These are phyloP conservation scores for Coemansia sp. DNA, from an alignment of 192 early-diverging fungal species.

Conservation along the genomic window DNA sequence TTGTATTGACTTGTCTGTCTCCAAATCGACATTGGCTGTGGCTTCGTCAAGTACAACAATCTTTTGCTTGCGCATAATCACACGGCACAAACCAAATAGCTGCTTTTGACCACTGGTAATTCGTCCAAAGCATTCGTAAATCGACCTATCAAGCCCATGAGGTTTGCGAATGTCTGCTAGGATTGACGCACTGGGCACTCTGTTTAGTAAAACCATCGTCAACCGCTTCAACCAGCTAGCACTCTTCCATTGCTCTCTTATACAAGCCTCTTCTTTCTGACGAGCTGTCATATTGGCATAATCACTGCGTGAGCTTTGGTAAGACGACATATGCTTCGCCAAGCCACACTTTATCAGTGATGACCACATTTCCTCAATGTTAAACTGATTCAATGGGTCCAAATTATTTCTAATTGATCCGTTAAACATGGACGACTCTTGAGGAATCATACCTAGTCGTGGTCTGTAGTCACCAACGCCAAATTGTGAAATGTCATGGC, in stretches of 20 bases:
- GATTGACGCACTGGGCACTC: not conserved
- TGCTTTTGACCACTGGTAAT: slow-evolving; percentile 59
- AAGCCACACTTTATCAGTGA: slow-evolving; percentile 20
- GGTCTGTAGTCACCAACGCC: slow-evolving; percentile 68
- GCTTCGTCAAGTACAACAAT: slow-evolving; percentile 69
- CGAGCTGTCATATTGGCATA: not conserved
- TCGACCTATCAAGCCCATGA: not conserved
- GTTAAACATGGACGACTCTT: slow-evolving; percentile 68
- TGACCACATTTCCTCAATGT: slow-evolving; percentile 24
- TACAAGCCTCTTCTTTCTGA: not conserved
- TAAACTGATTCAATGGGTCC: slow-evolving; percentile 59
- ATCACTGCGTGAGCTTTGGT: not conserved
- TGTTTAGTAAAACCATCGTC: not conserved
- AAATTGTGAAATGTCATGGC: slow-evolving; percentile 69
- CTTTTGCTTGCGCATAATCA: slow-evolving; percentile 55
- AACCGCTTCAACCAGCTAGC: slow-evolving; percentile 15
- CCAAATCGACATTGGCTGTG: slow-evolving; percentile 61
- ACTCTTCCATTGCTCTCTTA: slow-evolving; percentile 9
- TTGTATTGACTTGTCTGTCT: not conserved
- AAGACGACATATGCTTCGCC: not conserved
- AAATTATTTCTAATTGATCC: slow-evolving; percentile 67
- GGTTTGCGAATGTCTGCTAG: not conserved
- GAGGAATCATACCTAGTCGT: slow-evolving; percentile 56
- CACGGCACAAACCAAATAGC: slow-evolving; percentile 62
- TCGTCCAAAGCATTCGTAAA: not conserved